phyloP scores from a whole-genome alignment of 805 yeast genomes.

The Kregervanrija delftensis region DNA sequence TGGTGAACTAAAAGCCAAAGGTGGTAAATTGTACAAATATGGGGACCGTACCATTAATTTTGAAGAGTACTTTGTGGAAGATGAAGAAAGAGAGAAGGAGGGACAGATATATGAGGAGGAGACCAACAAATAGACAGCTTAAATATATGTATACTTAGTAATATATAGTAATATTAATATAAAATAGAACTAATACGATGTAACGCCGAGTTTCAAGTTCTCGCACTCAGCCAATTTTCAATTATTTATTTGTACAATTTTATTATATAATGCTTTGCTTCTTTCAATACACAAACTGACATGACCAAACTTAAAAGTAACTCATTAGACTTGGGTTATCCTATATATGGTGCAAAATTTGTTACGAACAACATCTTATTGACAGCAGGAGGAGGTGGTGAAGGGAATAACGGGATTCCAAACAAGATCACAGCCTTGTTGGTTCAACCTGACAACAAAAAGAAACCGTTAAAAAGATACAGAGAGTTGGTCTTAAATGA shows the following conservation, averaged over 20 bases:
- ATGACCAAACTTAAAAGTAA: slow-evolving; percentile 21
- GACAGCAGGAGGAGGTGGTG: slow-evolving; percentile 94
- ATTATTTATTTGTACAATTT: too few species aligned
- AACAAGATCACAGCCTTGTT: slow-evolving; percentile 69
- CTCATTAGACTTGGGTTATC: slow-evolving; percentile 47
- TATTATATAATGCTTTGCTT: too few species aligned
- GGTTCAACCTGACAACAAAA: slow-evolving; percentile 45
- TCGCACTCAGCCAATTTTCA: too few species aligned
- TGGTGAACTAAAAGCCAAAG: too few species aligned
- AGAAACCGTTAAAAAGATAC: slow-evolving; percentile 45
- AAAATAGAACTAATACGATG: too few species aligned
- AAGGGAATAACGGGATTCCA: slow-evolving; percentile 82
- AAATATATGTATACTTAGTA: background rate
- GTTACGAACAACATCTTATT: slow-evolving; percentile 52
- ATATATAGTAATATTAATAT: background rate
- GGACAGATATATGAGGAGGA: background rate
- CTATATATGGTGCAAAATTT: slow-evolving; percentile 75
- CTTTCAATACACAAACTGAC: background rate
- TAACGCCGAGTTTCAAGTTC: too few species aligned
- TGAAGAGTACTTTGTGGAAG: slow-evolving; percentile 25
- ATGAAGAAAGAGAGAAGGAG: slow-evolving; percentile 5
- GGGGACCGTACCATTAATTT: slow-evolving; percentile 13
- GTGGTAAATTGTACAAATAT: slow-evolving; percentile 4
- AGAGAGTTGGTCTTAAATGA: slow-evolving; percentile 47
- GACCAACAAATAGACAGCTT: background rate